Evolutionary conservation across 176 grass and related monocot genomes (phyloP).

Genomic region (sorghum (Sorghum bicolor)): DNA sequence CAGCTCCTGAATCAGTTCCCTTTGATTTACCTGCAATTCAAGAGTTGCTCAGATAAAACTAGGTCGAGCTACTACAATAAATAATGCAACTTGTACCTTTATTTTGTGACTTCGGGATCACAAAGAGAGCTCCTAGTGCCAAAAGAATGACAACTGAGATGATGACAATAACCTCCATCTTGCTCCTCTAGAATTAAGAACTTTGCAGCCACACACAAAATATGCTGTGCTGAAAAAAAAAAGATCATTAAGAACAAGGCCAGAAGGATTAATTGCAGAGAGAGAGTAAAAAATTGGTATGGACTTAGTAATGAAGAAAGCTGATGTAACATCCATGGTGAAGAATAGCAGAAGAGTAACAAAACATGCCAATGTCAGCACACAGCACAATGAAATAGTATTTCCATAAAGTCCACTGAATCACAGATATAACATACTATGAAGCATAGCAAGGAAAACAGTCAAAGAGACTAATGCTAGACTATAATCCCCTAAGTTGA

Average conservation of each 20-base stretch:
- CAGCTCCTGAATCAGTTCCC: background rate
- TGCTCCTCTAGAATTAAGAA: constrained; percentile 13
- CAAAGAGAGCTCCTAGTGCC: constrained; percentile 58
- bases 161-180: constrained; percentile 54
- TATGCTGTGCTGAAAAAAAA: background rate
- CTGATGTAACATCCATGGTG: background rate
- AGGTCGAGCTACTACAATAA: background rate
- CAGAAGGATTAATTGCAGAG: background rate
- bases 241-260: background rate
- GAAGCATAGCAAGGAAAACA: background rate
- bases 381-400: background rate
- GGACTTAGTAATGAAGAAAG: background rate
- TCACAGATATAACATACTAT: background rate
- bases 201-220: background rate
- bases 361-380: background rate
- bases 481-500: too few species aligned
- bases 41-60: background rate
- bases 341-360: background rate
- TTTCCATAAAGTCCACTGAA: background rate
- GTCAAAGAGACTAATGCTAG: background rate
- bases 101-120: constrained; percentile 60
- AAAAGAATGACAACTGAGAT: constrained; percentile 49
- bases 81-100: constrained; percentile 38
- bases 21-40: constrained; percentile 47
- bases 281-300: background rate